Percentiles rank a stretch among this genome's conserved stretches.
These are phyloP conservation scores for Udeniomyces megalosporus DNA, from an alignment of 768 basidiomycete genomes.

Conservation along the genomic window DNA sequence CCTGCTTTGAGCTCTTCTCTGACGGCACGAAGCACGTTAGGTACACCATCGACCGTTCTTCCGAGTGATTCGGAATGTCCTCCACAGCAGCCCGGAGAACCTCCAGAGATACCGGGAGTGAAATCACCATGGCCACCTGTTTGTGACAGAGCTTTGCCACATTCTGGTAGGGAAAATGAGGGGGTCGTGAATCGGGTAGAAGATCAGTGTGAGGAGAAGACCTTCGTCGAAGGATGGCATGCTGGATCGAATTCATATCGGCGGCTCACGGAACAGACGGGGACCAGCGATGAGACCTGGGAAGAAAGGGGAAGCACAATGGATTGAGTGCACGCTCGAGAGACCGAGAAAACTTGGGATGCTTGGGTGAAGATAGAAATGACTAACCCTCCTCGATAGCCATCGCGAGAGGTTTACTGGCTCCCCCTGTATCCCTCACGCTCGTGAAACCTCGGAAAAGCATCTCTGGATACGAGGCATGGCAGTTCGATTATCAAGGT, in stretches of 20 bases:
- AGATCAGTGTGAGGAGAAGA: slow-evolving; percentile 18
- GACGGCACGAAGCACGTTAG: slow-evolving; percentile 23
- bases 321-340: no score
- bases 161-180: slow-evolving; percentile 4
- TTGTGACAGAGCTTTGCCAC: slow-evolving; percentile 33
- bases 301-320: no score
- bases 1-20: slow-evolving; percentile 31
- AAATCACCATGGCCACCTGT: slow-evolving; percentile 35
- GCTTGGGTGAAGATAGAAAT: no score
- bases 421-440: slow-evolving; percentile 33
- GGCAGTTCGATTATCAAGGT: not conserved
- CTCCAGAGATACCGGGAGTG: slow-evolving; percentile 15
- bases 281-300: slow-evolving; percentile 31
- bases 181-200: not conserved
- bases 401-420: slow-evolving; percentile 31
- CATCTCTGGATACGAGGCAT: slow-evolving; percentile 26
- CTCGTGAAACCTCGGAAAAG: slow-evolving; percentile 33
- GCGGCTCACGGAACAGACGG: slow-evolving; percentile 24
- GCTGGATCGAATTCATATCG: no score
- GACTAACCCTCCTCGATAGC: slow-evolving; percentile 27
- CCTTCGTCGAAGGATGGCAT: no score
- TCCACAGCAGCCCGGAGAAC: slow-evolving; percentile 27
- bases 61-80: slow-evolving; percentile 27
- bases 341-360: no score
- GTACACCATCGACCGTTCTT: slow-evolving; percentile 32